Base-by-base conservation (phyloP, 108 stramenopile genomes). In the Stephanodiscus minutulus region DNA sequence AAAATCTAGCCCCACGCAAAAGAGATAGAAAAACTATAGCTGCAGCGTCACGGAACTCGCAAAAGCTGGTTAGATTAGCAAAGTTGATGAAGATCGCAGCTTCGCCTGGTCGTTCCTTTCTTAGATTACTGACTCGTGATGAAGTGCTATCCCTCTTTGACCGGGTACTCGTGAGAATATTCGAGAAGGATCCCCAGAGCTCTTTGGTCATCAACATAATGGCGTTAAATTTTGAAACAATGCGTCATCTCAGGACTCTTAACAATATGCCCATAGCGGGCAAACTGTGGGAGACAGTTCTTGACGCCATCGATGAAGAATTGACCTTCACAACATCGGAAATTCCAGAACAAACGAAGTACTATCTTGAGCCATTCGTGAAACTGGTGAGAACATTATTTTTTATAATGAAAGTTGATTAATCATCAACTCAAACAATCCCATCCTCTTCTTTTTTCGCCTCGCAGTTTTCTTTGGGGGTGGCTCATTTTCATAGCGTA, bases 381-480 rank as follows among this genome's bases (percentile, higher is more conserved):
- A 92, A 79, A 27, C 74, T 95, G 8, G n/a, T n/a, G n/a, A n/a
- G n/a, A n/a, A n/a, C n/a, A n/a, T n/a, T n/a, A n/a, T n/a, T n/a
- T n/a, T n/a, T n/a, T n/a, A n/a, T n/a, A n/a, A n/a, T n/a, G n/a
- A n/a, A n/a, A n/a, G n/a, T n/a, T n/a, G n/a, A n/a, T n/a, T n/a
- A n/a, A n/a, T n/a, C n/a, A n/a, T n/a, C n/a, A n/a, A n/a, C n/a
- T n/a, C n/a, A n/a, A n/a, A n/a, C n/a, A n/a, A n/a, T n/a, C n/a
- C n/a, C n/a, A n/a, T n/a, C n/a, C n/a, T n/a, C n/a, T n/a, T n/a
- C n/a, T n/a, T n/a, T n/a, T n/a, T n/a, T n/a, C n/a, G n/a, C n/a
- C n/a, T n/a, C n/a, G n/a, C n/a, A n/a, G n/a, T 91, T 95, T 78
- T 91, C 93, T 25, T 78, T 95, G n/a, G 88, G 91, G 31, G 88